These are phyloP conservation scores for Prunus padus DNA, from an alignment of 306 rosid genomes.

Conservation along the genomic window DNA sequence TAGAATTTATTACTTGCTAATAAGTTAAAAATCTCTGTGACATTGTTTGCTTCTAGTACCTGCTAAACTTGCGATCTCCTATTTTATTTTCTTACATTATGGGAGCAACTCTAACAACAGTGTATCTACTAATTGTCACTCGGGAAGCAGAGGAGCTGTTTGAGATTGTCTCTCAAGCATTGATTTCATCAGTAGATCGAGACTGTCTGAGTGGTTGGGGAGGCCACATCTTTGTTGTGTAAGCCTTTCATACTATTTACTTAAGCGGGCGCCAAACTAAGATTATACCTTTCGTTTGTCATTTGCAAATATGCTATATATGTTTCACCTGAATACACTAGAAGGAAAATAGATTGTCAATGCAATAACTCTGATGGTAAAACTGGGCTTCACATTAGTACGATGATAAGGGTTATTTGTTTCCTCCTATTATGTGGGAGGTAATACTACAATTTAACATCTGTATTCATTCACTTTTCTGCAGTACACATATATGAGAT, in stretches of 20 bases:
- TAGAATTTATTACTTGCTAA: too few species aligned
- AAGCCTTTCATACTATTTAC: slow-evolving; percentile 34
- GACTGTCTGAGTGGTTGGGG: slow-evolving; percentile 99
- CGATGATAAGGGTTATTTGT: too few species aligned
- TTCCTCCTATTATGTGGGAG: neutral
- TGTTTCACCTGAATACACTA: neutral
- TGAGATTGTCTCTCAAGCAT: slow-evolving; percentile 92
- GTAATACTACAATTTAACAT: neutral
- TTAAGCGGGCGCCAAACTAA: neutral
- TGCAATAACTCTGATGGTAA: neutral
- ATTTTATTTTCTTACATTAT: neutral
- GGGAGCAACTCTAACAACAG: slow-evolving; percentile 8
- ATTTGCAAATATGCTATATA: neutral
- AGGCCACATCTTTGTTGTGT: slow-evolving; percentile 94
- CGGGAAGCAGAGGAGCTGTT: slow-evolving; percentile 96
- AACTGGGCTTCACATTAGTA: neutral
- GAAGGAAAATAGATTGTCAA: neutral
- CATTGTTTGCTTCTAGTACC: too few species aligned
- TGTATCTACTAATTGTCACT: slow-evolving; percentile 20
- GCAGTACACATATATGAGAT: slow-evolving; percentile 53
- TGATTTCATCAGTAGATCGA: slow-evolving; percentile 90
- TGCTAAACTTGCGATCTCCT: too few species aligned
- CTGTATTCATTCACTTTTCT: slow-evolving; percentile 20
- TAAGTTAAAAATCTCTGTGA: too few species aligned
- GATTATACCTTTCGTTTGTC: neutral